A percentile compares a stretch with the other conserved stretches of the same genome.
phyloP scores from a whole-genome alignment of 2,329 filamentous ascomycete species.

The Neurospora sp. region DNA sequence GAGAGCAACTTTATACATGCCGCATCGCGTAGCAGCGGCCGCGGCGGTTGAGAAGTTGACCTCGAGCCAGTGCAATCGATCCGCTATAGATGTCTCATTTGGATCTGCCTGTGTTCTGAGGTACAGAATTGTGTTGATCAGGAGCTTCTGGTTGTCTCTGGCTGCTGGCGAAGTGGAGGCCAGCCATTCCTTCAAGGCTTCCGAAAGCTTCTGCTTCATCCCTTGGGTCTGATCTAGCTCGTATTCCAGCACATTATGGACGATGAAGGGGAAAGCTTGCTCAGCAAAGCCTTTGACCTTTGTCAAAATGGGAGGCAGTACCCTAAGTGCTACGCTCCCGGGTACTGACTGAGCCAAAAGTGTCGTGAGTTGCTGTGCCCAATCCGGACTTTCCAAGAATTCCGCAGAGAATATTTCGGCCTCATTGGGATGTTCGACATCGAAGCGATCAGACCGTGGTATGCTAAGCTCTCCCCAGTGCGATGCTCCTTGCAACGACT shows the following conservation, averaged over 20 bases:
- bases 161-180: slow-evolving; percentile 31
- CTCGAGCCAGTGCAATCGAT: slow-evolving; percentile 77
- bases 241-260: slow-evolving; percentile 68
- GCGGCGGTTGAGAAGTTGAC: slow-evolving; percentile 65
- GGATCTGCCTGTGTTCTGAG: slow-evolving; percentile 71
- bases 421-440: slow-evolving; percentile 18
- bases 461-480: slow-evolving; percentile 46
- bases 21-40: slow-evolving; percentile 62
- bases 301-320: slow-evolving; percentile 55
- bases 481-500: slow-evolving; percentile 42
- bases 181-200: slow-evolving; percentile 55
- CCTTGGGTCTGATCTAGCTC: slow-evolving; percentile 53
- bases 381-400: slow-evolving; percentile 37
- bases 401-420: slow-evolving; percentile 26
- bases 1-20: slow-evolving; percentile 79
- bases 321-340: slow-evolving; percentile 57
- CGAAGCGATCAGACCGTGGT: slow-evolving; percentile 41
- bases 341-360: slow-evolving; percentile 49
- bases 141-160: slow-evolving; percentile 56
- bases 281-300: slow-evolving; percentile 61
- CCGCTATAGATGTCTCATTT: slow-evolving; percentile 65
- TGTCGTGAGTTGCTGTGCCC: slow-evolving; percentile 53
- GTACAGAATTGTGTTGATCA: slow-evolving; percentile 76
- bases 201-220: slow-evolving; percentile 54
- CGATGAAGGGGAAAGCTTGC: slow-evolving; percentile 68